A percentile compares a stretch with the other conserved stretches of the same genome.
Evolutionary conservation across 1,284 basidiomycete genomes (phyloP).

Genomic region (Malassezia pachydermatis): DNA sequence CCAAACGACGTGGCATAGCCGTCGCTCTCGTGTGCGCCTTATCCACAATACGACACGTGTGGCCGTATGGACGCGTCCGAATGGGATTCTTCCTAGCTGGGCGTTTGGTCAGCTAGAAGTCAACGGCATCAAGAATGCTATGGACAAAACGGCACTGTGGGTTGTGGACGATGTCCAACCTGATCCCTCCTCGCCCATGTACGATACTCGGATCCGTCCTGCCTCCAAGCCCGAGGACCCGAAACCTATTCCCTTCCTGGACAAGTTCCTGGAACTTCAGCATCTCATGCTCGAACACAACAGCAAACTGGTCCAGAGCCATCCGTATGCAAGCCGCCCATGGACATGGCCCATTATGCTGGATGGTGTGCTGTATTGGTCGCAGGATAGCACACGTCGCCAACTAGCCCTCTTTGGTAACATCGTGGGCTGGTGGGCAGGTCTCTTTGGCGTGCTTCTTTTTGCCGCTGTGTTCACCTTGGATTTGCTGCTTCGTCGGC

Average conservation of each 20-base stretch:
- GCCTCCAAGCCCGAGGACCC: slow-evolving; percentile 57
- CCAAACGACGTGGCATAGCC: slow-evolving; percentile 23
- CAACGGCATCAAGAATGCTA: slow-evolving; percentile 88
- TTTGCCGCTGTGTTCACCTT: slow-evolving; percentile 81
- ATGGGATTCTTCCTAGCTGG: slow-evolving; percentile 77
- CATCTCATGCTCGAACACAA: slow-evolving; percentile 95
- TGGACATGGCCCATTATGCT: slow-evolving; percentile 97
- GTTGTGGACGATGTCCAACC: slow-evolving; percentile 70
- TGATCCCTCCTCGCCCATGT: slow-evolving; percentile 49
- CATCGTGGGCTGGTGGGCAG: slow-evolving; percentile 85
- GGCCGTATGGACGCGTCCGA: slow-evolving; percentile 79
- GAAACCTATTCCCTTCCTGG: slow-evolving; percentile 78
- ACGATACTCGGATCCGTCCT: slow-evolving; percentile 23
- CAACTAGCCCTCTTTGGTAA: slow-evolving; percentile 98
- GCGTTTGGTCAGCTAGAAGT: slow-evolving; percentile 93
- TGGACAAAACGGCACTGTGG: slow-evolving; percentile 77
- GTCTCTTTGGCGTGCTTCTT: slow-evolving; percentile 70
- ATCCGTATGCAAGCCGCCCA: slow-evolving; percentile 86
- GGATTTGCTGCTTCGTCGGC: slow-evolving; percentile 73
- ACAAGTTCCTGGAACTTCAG: slow-evolving; percentile 87
- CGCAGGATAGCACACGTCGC: slow-evolving; percentile 62
- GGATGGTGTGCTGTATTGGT: slow-evolving; percentile 97
- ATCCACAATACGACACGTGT: slow-evolving; percentile 83
- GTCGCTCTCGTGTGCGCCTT: slow-evolving; percentile 37
- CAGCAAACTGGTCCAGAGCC: slow-evolving; percentile 80